Conservation (phyloP, 2,329 filamentous ascomycete genomes). For the Botrytis aclada region DNA sequence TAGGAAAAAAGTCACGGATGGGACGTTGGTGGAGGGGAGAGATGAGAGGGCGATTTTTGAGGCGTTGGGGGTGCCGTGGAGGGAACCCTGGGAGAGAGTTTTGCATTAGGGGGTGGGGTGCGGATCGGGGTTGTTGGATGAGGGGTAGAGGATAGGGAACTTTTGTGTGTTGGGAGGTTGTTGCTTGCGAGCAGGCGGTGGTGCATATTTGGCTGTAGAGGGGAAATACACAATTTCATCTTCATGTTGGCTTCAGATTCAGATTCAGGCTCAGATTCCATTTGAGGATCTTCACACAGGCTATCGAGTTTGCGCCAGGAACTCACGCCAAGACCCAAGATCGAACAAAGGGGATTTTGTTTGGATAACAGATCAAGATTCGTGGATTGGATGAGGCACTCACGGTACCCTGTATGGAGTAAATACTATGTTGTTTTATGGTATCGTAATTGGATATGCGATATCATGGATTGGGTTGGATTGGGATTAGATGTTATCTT, state of each 20-base stretch:
- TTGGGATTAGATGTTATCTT: background rate
- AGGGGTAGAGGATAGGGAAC: background rate
- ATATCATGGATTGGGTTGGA: background rate
- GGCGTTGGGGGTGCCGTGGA: constrained; percentile 78
- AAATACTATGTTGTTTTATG: background rate
- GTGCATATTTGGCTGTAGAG: background rate
- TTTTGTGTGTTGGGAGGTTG: too few species aligned
- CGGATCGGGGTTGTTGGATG: too few species aligned
- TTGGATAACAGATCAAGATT: background rate
- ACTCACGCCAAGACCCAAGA: background rate
- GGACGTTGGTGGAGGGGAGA: constrained; percentile 67
- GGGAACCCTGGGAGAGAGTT: constrained; percentile 71
- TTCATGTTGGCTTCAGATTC: background rate
- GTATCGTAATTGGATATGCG: background rate
- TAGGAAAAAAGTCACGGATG: constrained; percentile 62
- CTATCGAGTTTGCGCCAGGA: background rate
- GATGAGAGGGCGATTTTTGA: constrained; percentile 81
- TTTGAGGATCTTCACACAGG: background rate
- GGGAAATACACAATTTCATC: background rate
- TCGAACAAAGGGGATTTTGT: background rate
- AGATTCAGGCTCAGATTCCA: background rate
- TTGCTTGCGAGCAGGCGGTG: background rate
- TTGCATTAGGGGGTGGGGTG: constrained; percentile 57
- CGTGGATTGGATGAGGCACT: background rate
- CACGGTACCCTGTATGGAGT: background rate